Evolutionary conservation across 768 basidiomycete genomes (phyloP), one percentile per base, ranked within the genome.

Genomic region (Lentinula guzmanii): DNA sequence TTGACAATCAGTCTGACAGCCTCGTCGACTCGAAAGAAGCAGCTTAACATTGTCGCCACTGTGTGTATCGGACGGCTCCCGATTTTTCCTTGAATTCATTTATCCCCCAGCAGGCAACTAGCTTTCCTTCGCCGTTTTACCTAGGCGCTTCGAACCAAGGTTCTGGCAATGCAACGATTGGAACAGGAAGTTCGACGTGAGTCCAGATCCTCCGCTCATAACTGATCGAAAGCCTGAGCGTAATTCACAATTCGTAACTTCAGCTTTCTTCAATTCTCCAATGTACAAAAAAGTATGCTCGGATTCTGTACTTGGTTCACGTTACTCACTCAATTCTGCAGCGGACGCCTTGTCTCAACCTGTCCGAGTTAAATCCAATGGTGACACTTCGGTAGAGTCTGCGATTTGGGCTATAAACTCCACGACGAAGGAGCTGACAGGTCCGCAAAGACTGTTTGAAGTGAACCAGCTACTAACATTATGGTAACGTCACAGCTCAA

Each of bases 381-480:
- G 52, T 10, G 52, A 54, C 9, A 13, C 41, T 42, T 63, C 68
- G 31, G 74, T 71, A 51, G 78, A 82, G 65, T 82, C 81, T 28
- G 72, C 79, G 28, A 79, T 82, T 60, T 83, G 82, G 82, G 67
- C 72, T 35, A 66, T 78, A 56, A 63, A 82, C 63, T 63, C 66
- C 3, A 62, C 61, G 13, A 79, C 77, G 6, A 68, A 73, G 37
- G 70, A 80, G 65, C 65, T 83, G 33, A 74, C 69, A 58, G 74
- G 82, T 82, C 16, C 45, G 41, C 57, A 10, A 35, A 31, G 9
- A 16, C 33, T 42, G 5, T 21, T 42, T 11, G 16, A 8, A 48
- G 51, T 31, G 24, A 8, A 37, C 33, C 41, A 4, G 31, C 46
- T 42, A 31, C 34, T 34, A 24, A 34, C 62, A 39, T 2, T 43